Base-by-base conservation (phyloP, 2,329 filamentous ascomycete genomes). In the Diaporthe batatas region DNA sequence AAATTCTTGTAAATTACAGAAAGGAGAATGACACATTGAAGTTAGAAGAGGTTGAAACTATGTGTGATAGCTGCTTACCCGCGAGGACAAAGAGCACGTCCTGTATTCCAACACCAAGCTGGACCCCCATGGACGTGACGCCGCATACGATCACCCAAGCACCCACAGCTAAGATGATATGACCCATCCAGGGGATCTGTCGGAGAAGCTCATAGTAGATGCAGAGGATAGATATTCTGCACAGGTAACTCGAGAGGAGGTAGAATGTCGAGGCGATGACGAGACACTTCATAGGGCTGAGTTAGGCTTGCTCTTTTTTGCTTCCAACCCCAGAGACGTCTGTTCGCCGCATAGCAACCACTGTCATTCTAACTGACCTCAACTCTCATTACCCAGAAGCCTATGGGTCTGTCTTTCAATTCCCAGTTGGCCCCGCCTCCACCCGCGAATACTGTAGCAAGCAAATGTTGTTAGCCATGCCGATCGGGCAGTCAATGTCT, bases 181-280 rank as follows among this genome's bases (percentile, higher is more conserved):
- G 25, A 14, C 53, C n/a, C 70, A 72, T 72, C 16, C 44, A 18
- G 36, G 70, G 70, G 4, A 68, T 65, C 16, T 68, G 62, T 6
- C 70, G 47, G 8, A 72, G 23, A 11, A 72, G 62, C 34, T 72
- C 70, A 54, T 68, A 72, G 42, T 72, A 72, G 29, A 72, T 72
- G 70, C 42, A 72, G 42, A 72, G 62, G 12, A 72, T 72, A 0
- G 70, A 72, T 1, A 67, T 39, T 32, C 70, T 36, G 34, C 70
- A 72, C 29, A 72, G 51, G 44, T 72, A 72, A 16, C 70, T 72
- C 2, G 70, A 72, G 1, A 72, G 39, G 4, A 72, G 70, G 29
- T 72, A 72, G 53, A 72, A 68, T 2, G 70, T 72, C 2, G 70
- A 72, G 23, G 70, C 62, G 7, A 72, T 59, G 53, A 72, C 70